phyloP scores from a whole-genome alignment of 805 yeast species.

The Torulaspora quercuum region DNA sequence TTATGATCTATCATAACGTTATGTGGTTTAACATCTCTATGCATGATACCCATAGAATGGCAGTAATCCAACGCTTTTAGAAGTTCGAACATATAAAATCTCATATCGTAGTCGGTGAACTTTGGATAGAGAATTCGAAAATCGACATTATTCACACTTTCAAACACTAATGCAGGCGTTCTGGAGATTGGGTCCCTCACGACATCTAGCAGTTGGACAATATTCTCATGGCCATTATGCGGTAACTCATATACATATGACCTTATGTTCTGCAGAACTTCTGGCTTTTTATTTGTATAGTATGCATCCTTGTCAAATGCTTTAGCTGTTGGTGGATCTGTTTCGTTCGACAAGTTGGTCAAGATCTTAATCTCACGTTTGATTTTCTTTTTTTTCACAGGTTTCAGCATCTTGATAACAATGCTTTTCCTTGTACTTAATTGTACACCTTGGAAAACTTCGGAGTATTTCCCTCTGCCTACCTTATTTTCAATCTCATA shows the following conservation, averaged over 20 bases:
- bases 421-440: conserved; percentile 59
- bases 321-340: conserved; percentile 29
- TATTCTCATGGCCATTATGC: conserved; percentile 53
- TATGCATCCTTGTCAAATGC: conserved; percentile 28
- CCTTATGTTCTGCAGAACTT: conserved; percentile 27
- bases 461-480: conserved; percentile 94
- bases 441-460: conserved; percentile 83
- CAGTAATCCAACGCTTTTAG: conserved; percentile 82
- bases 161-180: conserved; percentile 86
- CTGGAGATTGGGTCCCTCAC: conserved; percentile 76
- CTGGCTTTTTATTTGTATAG: conserved; percentile 31
- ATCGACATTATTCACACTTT: conserved; percentile 77
- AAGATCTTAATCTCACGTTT: conserved; percentile 84
- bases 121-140: conserved; percentile 78
- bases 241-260: conserved; percentile 31
- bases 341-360: conserved; percentile 60
- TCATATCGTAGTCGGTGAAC: conserved; percentile 69
- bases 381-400: conserved; percentile 88
- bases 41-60: conserved; percentile 95
- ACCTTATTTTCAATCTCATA: conserved; percentile 80
- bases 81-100: conserved; percentile 77
- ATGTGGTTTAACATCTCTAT: conserved; percentile 93
- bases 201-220: conserved; percentile 71
- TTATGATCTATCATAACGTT: conserved; percentile 91
- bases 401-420: conserved; percentile 86